Percentiles rank a stretch among this genome's conserved stretches.
Conservation (phyloP, 495 filamentous ascomycete species). For the Aspergillus panamensis region DNA sequence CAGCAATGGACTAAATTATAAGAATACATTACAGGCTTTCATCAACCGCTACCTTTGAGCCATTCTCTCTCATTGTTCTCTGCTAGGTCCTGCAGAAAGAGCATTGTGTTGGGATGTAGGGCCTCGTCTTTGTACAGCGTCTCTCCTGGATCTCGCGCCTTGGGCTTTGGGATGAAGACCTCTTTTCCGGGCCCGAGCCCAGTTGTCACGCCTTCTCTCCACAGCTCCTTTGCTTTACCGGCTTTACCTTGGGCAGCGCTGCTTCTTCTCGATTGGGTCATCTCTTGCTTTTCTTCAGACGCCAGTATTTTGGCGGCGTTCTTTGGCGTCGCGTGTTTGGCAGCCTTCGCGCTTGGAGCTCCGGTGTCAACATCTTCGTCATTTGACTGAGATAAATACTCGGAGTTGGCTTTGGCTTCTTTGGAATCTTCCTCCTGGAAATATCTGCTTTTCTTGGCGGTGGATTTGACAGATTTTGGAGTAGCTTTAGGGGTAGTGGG, state of each 20-base stretch:
- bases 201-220: slow-evolving; percentile 54
- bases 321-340: slow-evolving; percentile 6
- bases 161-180: slow-evolving; percentile 65
- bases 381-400: slow-evolving; percentile 25
- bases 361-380: slow-evolving; percentile 22
- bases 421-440: slow-evolving; percentile 42
- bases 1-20: slow-evolving; percentile 7
- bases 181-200: slow-evolving; percentile 59
- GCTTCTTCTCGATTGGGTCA: background rate
- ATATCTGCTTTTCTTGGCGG: slow-evolving; percentile 57
- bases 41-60: slow-evolving; percentile 61
- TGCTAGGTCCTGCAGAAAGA: slow-evolving; percentile 71
- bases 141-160: slow-evolving; percentile 62
- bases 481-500: background rate
- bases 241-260: background rate
- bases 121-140: slow-evolving; percentile 63
- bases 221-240: slow-evolving; percentile 49
- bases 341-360: slow-evolving; percentile 12
- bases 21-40: slow-evolving; percentile 2
- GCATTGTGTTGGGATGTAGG: slow-evolving; percentile 77
- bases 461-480: slow-evolving; percentile 36
- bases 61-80: slow-evolving; percentile 77
- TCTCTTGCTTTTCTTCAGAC: slow-evolving; percentile 23
- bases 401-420: slow-evolving; percentile 28
- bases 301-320: slow-evolving; percentile 18